Conservation (phyloP, 108 stramenopile genomes). For the Schizochytrium sp. region DNA sequence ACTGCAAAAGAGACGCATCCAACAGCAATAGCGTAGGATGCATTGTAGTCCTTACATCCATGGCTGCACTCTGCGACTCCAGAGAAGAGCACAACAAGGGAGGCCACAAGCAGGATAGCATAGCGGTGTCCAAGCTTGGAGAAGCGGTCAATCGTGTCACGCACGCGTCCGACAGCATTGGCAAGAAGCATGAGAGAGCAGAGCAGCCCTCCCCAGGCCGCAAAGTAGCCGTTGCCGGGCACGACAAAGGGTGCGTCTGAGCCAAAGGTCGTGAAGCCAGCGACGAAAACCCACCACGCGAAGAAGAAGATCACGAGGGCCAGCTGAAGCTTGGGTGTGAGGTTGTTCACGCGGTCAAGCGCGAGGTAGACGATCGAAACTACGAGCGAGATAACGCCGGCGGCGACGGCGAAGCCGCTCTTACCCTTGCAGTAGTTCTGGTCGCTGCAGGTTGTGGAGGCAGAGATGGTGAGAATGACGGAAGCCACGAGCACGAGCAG, state of each 20-base stretch:
- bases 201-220: constrained; percentile 56
- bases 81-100: constrained; percentile 21
- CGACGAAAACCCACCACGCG: constrained; percentile 51
- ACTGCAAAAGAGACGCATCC: constrained; percentile 28
- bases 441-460: constrained; percentile 46
- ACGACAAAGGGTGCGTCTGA: constrained; percentile 19
- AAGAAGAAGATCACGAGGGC: constrained; percentile 44
- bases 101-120: constrained; percentile 48
- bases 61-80: not conserved
- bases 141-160: constrained; percentile 41
- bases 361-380: constrained; percentile 34
- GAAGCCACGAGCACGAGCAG: constrained; percentile 58
- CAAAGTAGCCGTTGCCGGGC: constrained; percentile 60
- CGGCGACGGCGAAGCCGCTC: constrained; percentile 54
- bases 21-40: constrained; percentile 43
- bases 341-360: constrained; percentile 36
- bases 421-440: constrained; percentile 52
- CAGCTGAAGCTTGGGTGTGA: constrained; percentile 1
- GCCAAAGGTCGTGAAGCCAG: constrained; percentile 32
- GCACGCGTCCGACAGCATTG: constrained; percentile 36
- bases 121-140: constrained; percentile 47
- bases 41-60: not conserved
- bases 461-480: constrained; percentile 36
- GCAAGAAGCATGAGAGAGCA: constrained; percentile 13
- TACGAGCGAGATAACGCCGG: constrained; percentile 59